These are phyloP conservation scores for Tulasnella sp. DNA, from an alignment of 768 basidiomycete genomes.

Conservation along the genomic window DNA sequence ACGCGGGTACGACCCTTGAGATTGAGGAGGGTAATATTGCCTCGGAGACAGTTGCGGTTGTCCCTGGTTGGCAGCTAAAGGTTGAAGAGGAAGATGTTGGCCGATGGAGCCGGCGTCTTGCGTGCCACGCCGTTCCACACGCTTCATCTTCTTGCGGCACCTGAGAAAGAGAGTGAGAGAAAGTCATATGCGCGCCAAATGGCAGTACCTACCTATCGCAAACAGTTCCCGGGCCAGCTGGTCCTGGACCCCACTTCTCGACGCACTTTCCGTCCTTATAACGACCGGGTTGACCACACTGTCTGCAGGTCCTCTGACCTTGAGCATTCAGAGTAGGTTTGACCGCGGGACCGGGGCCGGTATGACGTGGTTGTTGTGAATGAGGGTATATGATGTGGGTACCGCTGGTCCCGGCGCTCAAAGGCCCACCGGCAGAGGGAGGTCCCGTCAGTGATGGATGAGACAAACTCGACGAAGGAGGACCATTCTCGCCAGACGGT, in stretches of 20 bases:
- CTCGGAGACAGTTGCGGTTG: neutral
- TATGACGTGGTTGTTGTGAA: neutral
- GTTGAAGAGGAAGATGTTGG: neutral
- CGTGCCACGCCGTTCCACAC: constrained; percentile 55
- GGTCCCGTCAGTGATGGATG: neutral
- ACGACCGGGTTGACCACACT: constrained; percentile 59
- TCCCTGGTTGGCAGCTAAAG: neutral
- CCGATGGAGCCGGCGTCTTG: constrained; percentile 15
- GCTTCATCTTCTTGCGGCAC: constrained; percentile 80
- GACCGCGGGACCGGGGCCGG: constrained; percentile 5
- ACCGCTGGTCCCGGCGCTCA: neutral
- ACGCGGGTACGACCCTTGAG: neutral
- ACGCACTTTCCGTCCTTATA: constrained; percentile 82
- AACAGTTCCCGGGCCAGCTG: constrained; percentile 71
- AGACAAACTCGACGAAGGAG: neutral
- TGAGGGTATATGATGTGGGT: constrained; percentile 3
- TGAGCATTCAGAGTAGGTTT: constrained; percentile 34
- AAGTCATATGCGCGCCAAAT: neutral
- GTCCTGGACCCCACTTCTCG: constrained; percentile 81
- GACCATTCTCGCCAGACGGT: neutral
- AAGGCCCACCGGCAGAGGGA: neutral
- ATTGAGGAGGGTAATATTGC: neutral
- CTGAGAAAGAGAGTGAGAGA: constrained; percentile 24
- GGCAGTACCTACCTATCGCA: constrained; percentile 50
- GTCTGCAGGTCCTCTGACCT: constrained; percentile 66